Percentiles rank a stretch among this genome's conserved stretches.
These are phyloP conservation scores for Cladophialophora exuberans DNA, from an alignment of 2,329 filamentous ascomycete genomes.

Conservation along the genomic window DNA sequence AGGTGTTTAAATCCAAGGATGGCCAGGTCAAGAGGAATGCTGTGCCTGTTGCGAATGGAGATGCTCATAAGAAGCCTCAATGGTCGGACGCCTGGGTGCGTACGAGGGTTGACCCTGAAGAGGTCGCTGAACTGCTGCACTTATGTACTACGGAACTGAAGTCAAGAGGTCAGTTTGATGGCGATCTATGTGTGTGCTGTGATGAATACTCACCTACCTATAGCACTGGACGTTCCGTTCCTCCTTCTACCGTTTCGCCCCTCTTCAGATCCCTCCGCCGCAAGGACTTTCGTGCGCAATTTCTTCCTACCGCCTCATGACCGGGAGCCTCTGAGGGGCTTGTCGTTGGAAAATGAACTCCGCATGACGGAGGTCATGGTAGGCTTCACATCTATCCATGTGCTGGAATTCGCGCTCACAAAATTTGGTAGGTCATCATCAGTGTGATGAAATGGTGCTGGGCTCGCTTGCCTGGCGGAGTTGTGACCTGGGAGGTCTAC, in stretches of 20 bases:
- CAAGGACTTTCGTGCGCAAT: constrained; percentile 88
- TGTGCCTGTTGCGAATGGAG: constrained; percentile 53
- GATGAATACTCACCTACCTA: constrained; percentile 34
- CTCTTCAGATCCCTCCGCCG: constrained; percentile 86
- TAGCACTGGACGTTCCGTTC: constrained; percentile 88
- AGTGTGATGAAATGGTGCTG: constrained; percentile 98
- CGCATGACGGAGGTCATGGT: constrained; percentile 94
- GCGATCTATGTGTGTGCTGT: constrained; percentile 22
- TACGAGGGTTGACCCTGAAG: constrained; percentile 80
- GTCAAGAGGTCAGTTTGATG: constrained; percentile 81
- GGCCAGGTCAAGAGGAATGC: constrained; percentile 63
- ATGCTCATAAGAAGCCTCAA: constrained; percentile 68
- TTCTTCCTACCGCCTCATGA: constrained; percentile 77
- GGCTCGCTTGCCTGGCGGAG: constrained; percentile 85
- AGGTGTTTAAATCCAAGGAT: constrained; percentile 76
- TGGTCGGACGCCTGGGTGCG: constrained; percentile 90
- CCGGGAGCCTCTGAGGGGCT: constrained; percentile 65
- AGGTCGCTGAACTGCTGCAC: constrained; percentile 84
- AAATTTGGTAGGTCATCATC: constrained; percentile 72
- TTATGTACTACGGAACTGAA: constrained; percentile 91
- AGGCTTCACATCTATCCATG: constrained; percentile 34
- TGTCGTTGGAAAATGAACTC: constrained; percentile 78
- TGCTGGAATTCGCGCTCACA: constrained; percentile 11
- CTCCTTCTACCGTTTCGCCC: constrained; percentile 92
- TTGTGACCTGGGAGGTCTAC: constrained; percentile 97